phyloP scores from a whole-genome alignment of 352 stramenopile species.

The Globisporangium solare region DNA sequence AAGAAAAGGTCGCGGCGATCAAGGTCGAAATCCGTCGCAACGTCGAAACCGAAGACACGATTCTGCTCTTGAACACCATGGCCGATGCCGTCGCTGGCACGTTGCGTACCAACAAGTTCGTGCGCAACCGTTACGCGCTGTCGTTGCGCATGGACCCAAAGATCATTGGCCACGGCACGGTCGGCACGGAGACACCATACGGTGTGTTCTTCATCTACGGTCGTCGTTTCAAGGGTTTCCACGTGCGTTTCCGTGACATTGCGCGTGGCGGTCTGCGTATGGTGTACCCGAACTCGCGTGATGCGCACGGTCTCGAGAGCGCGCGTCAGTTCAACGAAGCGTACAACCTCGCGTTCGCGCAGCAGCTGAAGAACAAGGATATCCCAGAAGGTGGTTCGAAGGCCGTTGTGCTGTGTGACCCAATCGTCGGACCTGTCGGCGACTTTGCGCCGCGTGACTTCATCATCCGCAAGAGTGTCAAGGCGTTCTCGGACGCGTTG shows the following conservation, averaged over 20 bases:
- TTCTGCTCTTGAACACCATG: slow-evolving; percentile 73
- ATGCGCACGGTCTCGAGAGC: slow-evolving; percentile 59
- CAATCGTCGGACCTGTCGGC: slow-evolving; percentile 61
- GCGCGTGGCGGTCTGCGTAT: slow-evolving; percentile 70
- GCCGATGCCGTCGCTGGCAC: slow-evolving; percentile 70
- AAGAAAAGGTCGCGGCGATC: slow-evolving; percentile 39
- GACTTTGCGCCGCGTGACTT: slow-evolving; percentile 80
- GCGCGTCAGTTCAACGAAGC: slow-evolving; percentile 79
- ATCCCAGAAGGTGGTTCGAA: slow-evolving; percentile 84
- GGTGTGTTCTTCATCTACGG: slow-evolving; percentile 97
- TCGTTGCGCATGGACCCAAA: slow-evolving; percentile 71
- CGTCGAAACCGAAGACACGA: slow-evolving; percentile 67
- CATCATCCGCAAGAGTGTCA: slow-evolving; percentile 95
- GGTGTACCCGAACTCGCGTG: slow-evolving; percentile 63
- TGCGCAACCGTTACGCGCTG: slow-evolving; percentile 78
- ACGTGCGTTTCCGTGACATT: slow-evolving; percentile 85
- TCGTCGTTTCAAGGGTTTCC: slow-evolving; percentile 92
- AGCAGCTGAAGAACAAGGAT: slow-evolving; percentile 89
- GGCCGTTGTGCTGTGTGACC: slow-evolving; percentile 76
- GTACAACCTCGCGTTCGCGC: slow-evolving; percentile 82
- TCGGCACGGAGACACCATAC: slow-evolving; percentile 90
- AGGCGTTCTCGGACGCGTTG: slow-evolving; percentile 92
- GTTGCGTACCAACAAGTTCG: slow-evolving; percentile 80
- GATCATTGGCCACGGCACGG: slow-evolving; percentile 78
- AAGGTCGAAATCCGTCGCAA: slow-evolving; percentile 77